Conservation (phyloP, 163 green algal species). For the Scenedesmus sp. region DNA sequence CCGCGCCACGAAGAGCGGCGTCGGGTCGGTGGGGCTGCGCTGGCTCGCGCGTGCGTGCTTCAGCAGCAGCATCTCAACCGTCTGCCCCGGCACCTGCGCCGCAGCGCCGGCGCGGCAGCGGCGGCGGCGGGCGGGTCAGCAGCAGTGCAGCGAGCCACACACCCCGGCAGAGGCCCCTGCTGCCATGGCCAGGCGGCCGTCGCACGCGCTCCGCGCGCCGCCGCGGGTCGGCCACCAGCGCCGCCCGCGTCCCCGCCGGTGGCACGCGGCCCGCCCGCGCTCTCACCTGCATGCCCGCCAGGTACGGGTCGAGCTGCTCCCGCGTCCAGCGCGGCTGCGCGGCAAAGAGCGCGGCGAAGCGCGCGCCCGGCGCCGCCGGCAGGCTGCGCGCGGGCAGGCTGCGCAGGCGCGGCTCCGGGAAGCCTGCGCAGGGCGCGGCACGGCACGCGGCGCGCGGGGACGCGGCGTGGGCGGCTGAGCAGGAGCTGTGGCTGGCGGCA, state of each 20-base stretch:
- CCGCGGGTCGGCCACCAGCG: too few species aligned
- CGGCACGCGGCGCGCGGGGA: too few species aligned
- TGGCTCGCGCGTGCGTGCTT: constrained; percentile 74
- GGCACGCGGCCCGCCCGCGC: too few species aligned
- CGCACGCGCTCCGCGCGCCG: neutral
- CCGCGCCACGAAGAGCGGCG: constrained; percentile 57
- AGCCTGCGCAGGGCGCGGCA: neutral
- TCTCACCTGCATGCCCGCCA: constrained; percentile 58
- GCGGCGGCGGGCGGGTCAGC: too few species aligned
- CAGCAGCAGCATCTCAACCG: constrained; percentile 74
- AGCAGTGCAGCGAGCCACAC: neutral
- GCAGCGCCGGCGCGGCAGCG: too few species aligned
- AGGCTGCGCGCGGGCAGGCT: constrained; percentile 55
- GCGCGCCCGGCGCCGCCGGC: constrained; percentile 53
- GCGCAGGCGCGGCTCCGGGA: constrained; percentile 44
- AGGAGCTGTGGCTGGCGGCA: neutral
- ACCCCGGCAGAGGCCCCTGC: neutral
- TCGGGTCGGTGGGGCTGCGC: constrained; percentile 48
- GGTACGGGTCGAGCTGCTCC: constrained; percentile 67
- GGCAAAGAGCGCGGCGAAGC: constrained; percentile 77
- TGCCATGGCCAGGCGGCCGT: neutral
- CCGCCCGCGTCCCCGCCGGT: too few species aligned
- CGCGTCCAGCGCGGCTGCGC: constrained; percentile 56
- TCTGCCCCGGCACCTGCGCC: constrained; percentile 62
- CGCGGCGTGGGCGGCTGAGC: too few species aligned